Evolutionary conservation across 129 eudicot genomes (phyloP), one percentile per base, ranked within the genome.

Genomic region (Erigeron canadensis): DNA sequence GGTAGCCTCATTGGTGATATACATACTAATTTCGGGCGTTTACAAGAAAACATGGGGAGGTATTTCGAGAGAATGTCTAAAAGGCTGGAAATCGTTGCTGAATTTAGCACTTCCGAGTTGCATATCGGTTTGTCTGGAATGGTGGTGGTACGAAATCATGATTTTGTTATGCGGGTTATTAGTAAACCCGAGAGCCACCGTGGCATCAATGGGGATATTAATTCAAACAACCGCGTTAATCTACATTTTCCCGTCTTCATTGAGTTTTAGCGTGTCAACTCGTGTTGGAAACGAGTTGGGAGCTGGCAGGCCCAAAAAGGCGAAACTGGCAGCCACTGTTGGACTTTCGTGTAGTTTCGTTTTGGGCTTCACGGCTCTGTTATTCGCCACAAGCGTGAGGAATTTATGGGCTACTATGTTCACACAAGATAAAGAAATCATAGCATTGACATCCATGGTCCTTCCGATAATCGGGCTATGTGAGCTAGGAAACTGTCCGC

Each of bases 71-170:
- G 94, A 90, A 58, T 82, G 90, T 69, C 65, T 90, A 1, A 79
- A 58, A 57, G 97, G 88, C 7, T 86, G 88, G 87, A 75, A 80
- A 59, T 68, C 87, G 17, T 71, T 91, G 0, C 11, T 91, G 6
- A 78, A 77, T 66, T 79, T 91, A 37, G 95, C 95, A 2, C 55
- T 91, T 7, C 97, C 97, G 16, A 87, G 95, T 76, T 91, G 97
- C 70, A 68, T 91, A 57, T 91, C 97, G 11, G 97, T 91, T 11
- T 91, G 97, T 74, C 79, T 91, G 8, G 95, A 91, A 73, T 90
- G 97, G 97, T 90, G 97, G 97, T 90, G 97, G 97, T 90, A 90
- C 54, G 97, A 90, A 17, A 87, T 91, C 51, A 91, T 91, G 97
- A 91, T 91, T 6, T 50, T 91, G 78, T 67, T 91, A 1, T 91